phyloP scores from a whole-genome alignment of 129 eudicot genomes.

The Glebionis coronaria region DNA sequence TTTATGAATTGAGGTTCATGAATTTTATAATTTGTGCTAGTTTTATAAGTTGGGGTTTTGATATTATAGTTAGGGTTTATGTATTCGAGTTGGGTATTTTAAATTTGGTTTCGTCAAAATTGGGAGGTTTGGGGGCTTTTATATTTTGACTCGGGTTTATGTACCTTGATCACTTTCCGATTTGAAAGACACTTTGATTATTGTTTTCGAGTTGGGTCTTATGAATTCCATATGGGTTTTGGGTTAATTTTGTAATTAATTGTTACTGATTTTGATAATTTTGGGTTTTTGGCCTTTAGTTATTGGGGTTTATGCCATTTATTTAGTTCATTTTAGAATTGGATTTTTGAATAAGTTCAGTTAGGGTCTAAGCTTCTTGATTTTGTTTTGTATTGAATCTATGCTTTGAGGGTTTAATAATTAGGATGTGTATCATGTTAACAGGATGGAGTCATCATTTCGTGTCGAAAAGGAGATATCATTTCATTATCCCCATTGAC shows the following conservation, averaged over 20 bases:
- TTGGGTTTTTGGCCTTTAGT: not conserved
- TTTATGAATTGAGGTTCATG: not conserved
- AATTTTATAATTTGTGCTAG: not conserved
- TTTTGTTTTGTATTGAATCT: not conserved
- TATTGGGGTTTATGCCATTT: constrained; percentile 11
- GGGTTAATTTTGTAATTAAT: not conserved
- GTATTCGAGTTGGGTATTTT: not conserved
- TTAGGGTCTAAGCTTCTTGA: constrained; percentile 10
- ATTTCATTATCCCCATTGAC: constrained; percentile 71
- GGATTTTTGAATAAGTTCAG: not conserved
- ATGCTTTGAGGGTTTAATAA: constrained; percentile 6
- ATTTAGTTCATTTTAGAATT: not conserved
- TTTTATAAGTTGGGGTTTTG: not conserved
- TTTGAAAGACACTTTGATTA: no score
- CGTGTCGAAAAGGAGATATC: constrained; percentile 76
- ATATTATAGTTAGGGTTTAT: not conserved
- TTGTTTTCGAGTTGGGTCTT: not conserved
- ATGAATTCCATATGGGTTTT: not conserved
- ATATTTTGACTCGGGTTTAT: not conserved
- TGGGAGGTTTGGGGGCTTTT: not conserved
- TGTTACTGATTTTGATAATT: not conserved
- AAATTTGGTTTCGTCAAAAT: not conserved
- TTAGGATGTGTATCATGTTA: not conserved
- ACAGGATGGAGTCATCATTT: constrained; percentile 95
- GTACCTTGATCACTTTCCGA: not conserved